phyloP scores from a whole-genome alignment of 441 rosid genomes.

The Pelargonium myrrhifolium region DNA sequence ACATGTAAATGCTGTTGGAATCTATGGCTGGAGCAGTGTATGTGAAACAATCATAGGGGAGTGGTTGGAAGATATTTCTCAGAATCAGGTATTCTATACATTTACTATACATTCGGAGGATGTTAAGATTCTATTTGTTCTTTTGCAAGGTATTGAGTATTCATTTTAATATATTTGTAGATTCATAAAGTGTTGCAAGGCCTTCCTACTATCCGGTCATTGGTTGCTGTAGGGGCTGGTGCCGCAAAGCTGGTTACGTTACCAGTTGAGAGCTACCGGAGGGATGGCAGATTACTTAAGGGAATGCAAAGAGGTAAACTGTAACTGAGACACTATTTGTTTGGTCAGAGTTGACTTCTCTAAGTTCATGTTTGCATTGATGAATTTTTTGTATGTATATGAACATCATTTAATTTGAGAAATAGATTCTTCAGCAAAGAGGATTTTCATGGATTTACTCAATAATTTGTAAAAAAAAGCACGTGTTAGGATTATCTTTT shows the following conservation, averaged over 20 bases:
- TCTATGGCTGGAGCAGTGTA: conserved; percentile 86
- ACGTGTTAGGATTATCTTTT: not conserved
- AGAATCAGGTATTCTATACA: conserved; percentile 64
- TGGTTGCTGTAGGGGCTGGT: conserved; percentile 74
- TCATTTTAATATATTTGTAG: conserved; percentile 32
- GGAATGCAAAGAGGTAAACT: conserved; percentile 94
- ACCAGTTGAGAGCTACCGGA: conserved; percentile 91
- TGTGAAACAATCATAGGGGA: conserved; percentile 83
- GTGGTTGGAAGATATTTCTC: conserved; percentile 98
- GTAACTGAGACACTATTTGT: conserved; percentile 1
- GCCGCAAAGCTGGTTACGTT: conserved; percentile 77
- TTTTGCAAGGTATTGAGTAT: conserved; percentile 19
- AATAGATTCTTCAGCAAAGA: too few species aligned
- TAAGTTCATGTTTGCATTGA: too few species aligned
- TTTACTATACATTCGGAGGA: conserved; percentile 1
- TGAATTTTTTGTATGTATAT: too few species aligned
- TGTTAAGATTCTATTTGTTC: conserved; percentile 9
- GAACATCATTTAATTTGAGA: too few species aligned
- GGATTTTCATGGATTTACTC: not conserved
- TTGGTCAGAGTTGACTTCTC: not conserved
- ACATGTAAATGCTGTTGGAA: conserved; percentile 80
- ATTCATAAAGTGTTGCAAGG: conserved; percentile 70
- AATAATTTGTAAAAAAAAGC: not conserved
- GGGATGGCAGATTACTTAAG: conserved; percentile 75
- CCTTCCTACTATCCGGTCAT: conserved; percentile 73